Evolutionary conservation across 73 alveolate species (phyloP).

Genomic region (Tetrahymena thermophila): DNA sequence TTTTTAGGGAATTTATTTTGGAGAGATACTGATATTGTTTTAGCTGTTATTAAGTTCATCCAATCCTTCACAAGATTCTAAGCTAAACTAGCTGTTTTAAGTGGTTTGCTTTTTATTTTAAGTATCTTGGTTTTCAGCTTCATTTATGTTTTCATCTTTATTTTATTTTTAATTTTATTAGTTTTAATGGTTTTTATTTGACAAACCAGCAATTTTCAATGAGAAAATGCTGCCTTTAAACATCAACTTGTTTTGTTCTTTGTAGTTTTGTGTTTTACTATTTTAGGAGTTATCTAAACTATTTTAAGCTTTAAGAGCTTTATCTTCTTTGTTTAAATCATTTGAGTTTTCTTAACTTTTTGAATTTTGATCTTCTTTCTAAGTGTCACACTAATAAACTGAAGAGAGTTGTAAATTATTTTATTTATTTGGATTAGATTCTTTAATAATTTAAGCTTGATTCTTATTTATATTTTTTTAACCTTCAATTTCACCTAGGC

Average conservation of each 20-base stretch:
- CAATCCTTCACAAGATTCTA: background rate
- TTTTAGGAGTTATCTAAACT: background rate
- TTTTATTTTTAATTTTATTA: too few species aligned
- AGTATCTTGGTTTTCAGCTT: background rate
- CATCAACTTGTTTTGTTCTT: background rate
- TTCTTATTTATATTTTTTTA: too few species aligned
- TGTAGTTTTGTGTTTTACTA: background rate
- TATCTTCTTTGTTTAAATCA: background rate
- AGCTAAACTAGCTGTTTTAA: background rate
- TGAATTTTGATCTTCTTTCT: too few species aligned
- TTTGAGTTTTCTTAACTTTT: background rate
- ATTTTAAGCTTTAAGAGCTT: background rate
- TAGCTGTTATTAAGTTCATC: background rate
- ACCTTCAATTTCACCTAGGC: background rate
- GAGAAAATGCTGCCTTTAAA: background rate
- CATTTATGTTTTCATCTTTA: too few species aligned
- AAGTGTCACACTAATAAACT: too few species aligned
- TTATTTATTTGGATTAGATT: too few species aligned
- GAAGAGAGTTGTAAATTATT: too few species aligned
- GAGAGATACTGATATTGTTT: background rate
- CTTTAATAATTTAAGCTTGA: too few species aligned
- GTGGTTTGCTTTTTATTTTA: background rate
- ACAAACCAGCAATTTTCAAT: background rate
- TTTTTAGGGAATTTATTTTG: background rate
- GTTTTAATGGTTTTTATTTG: background rate